Percentiles rank a stretch among this genome's conserved stretches.
Evolutionary conservation across 1,139 yeast genomes (phyloP).

Genomic region (Blastobotrys apis): DNA sequence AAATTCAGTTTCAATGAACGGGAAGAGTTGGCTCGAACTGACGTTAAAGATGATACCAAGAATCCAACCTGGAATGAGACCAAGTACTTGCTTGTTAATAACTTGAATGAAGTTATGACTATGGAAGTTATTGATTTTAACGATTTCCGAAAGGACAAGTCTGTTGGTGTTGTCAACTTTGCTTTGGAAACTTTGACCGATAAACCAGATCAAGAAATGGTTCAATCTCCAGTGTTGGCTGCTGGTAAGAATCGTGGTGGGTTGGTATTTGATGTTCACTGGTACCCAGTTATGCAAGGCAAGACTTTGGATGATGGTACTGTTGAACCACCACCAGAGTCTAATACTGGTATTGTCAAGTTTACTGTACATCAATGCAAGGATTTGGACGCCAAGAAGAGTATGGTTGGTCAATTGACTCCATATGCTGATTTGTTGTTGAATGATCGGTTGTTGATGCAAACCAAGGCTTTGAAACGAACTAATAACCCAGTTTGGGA

Average conservation of each 20-base stretch:
- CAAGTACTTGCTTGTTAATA: conserved; percentile 60
- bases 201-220: conserved; percentile 48
- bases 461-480: conserved; percentile 57
- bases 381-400: conserved; percentile 58
- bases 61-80: conserved; percentile 84
- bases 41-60: conserved; percentile 57
- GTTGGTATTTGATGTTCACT: conserved; percentile 63
- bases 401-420: conserved; percentile 65
- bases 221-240: conserved; percentile 58
- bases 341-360: conserved; percentile 85
- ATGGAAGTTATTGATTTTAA: conserved; percentile 69
- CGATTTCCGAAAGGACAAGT: conserved; percentile 74
- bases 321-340: conserved; percentile 80
- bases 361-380: conserved; percentile 68
- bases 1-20: conserved; percentile 47
- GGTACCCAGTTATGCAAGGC: conserved; percentile 77
- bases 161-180: conserved; percentile 70
- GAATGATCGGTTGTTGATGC: conserved; percentile 54
- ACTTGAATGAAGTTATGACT: conserved; percentile 75
- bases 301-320: conserved; percentile 79
- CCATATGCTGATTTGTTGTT: conserved; percentile 67
- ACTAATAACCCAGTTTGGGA: conserved; percentile 68
- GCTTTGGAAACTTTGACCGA: conserved; percentile 64
- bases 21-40: conserved; percentile 60
- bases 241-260: conserved; percentile 79